Base-by-base conservation (phyloP, 164 flowering plant species). In the Tetrastigma voinierianum region DNA sequence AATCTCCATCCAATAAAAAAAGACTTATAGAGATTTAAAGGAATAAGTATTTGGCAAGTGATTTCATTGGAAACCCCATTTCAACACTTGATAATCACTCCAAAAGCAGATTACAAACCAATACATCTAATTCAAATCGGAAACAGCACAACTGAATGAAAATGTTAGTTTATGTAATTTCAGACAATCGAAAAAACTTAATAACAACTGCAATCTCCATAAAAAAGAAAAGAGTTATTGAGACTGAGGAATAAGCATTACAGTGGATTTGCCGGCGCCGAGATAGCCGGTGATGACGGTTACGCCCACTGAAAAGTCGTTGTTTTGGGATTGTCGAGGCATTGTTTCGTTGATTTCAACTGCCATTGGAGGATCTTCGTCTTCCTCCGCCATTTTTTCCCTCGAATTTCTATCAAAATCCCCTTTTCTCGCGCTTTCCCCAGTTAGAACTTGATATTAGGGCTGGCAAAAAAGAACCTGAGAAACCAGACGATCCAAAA, bases 211-310 rank as follows among this genome's bases (percentile, higher is more conserved):
- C 6, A 32, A 32, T 32, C 40, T 32, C 40, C 40, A 32, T 32
- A 4, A 25, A 25, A 25, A 15, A 49, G 46, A 16, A 1, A 47
- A 51, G 10, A 44, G 20, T 47, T 10, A 19, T 10, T 25, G 40
- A 32, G 68, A n/a, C 14, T 46, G 47, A 17, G 25, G 56, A 20
- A 62, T 3, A 48, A 52, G 13, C 9, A 61, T 72, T 72, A 87
- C 91, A 52, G 91, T 85, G 69, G 98, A 93, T 77, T 93, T 94
- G 14, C 98, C 97, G 57, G 97, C 84, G 51, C 98, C 97, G 61
- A 94, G 91, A 72, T 91, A 94, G 74, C 98, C 98, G 11, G 98
- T 94, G 72, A 91, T 90, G 71, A 94, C 82, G 58, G 98, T 91
- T 9, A 94, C 93, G 24, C 98, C 97, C 16, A 93, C 98, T 0